Base-by-base conservation (phyloP, 2,329 filamentous ascomycete species). In the Exserohilum turcica region DNA sequence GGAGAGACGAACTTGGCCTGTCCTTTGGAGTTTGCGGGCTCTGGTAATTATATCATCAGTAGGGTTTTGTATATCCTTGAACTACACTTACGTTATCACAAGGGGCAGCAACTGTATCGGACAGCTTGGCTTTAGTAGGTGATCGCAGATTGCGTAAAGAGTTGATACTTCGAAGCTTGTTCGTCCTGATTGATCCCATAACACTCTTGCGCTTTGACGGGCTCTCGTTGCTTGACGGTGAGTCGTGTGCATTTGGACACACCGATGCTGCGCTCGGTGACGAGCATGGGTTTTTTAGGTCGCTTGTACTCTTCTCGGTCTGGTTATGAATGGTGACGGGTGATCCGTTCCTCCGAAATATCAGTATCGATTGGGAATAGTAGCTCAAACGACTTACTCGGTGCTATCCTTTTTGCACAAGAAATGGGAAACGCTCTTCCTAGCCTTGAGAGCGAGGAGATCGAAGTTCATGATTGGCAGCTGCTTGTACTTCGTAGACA, bases 381-480 rank as follows among this genome's bases (percentile, higher is more conserved):
- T 4, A 38, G 13, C 10, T 19, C 8, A 6, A 5, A 9, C 6
- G 4, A 52, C 49, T 28, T 24, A 47, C 38, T 27, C 24, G 9
- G 43, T 13, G 13, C 18, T 24, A n/a, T 31, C 47, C 5, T 60
- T 42, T n/a, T 45, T 47, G 29, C 57, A 56, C 58, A 67, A 64
- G 51, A 71, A 61, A 13, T 63, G 66, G 5, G 67, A 64, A 33
- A 71, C 51, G 38, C 70, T 72, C 56, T 67, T 70, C 49, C 64
- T 72, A 10, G 65, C 63, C 45, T 60, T 59, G 37, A 70, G 43
- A 16, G 60, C 61, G 19, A 72, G 57, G 32, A 60, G 63, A 48
- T 64, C 65, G 31, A 72, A 51, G 37, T 56, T 60, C 64, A 67
- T 73, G 48, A 38, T 52, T 55, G 50, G 42, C 61, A 32, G 47